Conservation (phyloP, 768 basidiomycete genomes). For the Sporobolomyces phaffii region DNA sequence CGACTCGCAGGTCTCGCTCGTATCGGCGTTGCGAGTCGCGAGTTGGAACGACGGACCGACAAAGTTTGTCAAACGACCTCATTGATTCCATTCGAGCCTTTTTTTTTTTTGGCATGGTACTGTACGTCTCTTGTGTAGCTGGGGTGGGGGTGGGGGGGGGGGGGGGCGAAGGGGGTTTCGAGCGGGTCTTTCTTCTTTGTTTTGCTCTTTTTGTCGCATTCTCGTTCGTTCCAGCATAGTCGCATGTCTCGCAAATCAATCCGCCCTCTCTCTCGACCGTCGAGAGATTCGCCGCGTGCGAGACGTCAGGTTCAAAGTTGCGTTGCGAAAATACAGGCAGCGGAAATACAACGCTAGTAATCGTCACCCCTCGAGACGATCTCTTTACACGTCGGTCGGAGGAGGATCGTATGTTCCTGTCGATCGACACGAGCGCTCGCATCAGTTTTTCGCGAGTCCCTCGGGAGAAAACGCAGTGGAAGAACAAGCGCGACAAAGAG, state of each 20-base stretch:
- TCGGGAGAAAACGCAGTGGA: background rate
- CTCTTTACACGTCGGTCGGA: conserved; percentile 52
- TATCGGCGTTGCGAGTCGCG: conserved; percentile 12
- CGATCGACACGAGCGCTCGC: background rate
- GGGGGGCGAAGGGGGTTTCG: too few relatives aligned
- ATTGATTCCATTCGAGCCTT: too few relatives aligned
- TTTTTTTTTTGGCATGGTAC: too few relatives aligned
- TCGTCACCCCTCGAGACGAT: conserved; percentile 52
- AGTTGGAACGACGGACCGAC: conserved; percentile 12
- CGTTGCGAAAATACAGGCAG: background rate
- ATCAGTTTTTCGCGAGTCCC: background rate
- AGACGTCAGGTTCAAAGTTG: too few relatives aligned
- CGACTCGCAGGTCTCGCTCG: conserved; percentile 19
- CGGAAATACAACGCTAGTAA: conserved; percentile 43
- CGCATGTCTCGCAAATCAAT: background rate
- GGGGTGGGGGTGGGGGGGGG: too few relatives aligned
- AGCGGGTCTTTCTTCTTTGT: too few relatives aligned
- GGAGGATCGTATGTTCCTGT: conserved; percentile 51
- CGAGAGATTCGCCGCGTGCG: background rate
- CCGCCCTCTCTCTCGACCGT: too few relatives aligned
- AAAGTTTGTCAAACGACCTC: background rate
- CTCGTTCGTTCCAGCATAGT: background rate
- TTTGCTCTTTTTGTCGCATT: too few relatives aligned
- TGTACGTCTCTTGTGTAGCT: too few relatives aligned
- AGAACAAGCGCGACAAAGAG: background rate